A percentile compares a stretch with the other conserved stretches of the same genome.
These are phyloP conservation scores for Penicillium sp. DNA, from an alignment of 2,329 filamentous ascomycete genomes.

Conservation along the genomic window DNA sequence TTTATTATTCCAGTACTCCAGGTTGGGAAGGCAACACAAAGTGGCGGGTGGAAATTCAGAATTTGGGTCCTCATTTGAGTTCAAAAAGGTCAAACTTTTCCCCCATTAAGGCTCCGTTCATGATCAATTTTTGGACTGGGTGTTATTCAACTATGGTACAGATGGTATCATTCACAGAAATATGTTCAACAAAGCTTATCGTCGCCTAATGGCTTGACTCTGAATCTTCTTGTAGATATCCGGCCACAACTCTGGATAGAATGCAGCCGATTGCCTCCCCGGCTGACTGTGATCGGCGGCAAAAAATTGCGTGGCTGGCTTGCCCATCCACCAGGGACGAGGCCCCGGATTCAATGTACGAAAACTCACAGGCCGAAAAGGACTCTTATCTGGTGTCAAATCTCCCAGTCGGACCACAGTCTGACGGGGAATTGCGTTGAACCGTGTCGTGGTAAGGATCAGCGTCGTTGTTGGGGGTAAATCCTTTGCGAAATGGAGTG, in stretches of 20 bases:
- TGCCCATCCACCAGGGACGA: slow-evolving; percentile 35
- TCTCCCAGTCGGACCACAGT: slow-evolving; percentile 41
- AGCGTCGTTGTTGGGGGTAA: slow-evolving; percentile 41
- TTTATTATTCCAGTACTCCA: too few relatives aligned
- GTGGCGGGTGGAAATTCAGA: too few relatives aligned
- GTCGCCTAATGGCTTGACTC: slow-evolving; percentile 4
- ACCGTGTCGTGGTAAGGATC: slow-evolving; percentile 42
- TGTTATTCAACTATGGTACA: too few relatives aligned
- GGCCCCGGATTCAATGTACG: slow-evolving; percentile 32
- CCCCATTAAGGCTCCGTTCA: too few relatives aligned
- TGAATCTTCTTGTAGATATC: slow-evolving; percentile 39
- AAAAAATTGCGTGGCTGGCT: slow-evolving; percentile 36
- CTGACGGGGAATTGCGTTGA: slow-evolving; percentile 39
- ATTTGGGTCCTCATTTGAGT: too few relatives aligned
- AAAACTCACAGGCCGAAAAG: slow-evolving; percentile 38
- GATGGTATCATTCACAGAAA: too few relatives aligned
- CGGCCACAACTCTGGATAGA: slow-evolving; percentile 41
- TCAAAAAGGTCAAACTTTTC: too few relatives aligned
- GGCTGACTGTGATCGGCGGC: slow-evolving; percentile 32
- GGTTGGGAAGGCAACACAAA: too few relatives aligned
- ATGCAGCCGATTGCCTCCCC: slow-evolving; percentile 33
- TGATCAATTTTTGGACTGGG: too few relatives aligned
- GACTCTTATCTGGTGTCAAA: slow-evolving; percentile 31
- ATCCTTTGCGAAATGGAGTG: slow-evolving; percentile 40
- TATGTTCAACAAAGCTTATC: too few relatives aligned